Conservation (phyloP, 73 alveolate species). For the Tetrahymena thermophila region DNA sequence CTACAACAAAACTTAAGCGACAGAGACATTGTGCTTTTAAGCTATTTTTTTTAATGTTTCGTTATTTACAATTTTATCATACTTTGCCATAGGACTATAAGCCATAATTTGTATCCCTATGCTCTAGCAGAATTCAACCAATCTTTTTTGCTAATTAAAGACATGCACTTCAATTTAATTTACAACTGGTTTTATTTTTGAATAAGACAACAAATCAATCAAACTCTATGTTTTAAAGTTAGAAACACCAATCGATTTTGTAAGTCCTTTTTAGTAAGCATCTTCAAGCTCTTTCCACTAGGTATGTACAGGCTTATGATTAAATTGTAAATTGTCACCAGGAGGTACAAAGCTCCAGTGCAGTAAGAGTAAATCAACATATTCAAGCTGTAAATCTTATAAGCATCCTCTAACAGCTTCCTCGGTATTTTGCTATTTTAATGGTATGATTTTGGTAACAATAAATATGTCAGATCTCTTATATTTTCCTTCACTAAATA, state of each 20-base stretch:
- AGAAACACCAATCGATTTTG: slow-evolving; percentile 67
- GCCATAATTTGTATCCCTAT: slow-evolving; percentile 45
- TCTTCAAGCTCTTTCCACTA: slow-evolving; percentile 70
- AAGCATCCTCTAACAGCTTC: slow-evolving; percentile 52
- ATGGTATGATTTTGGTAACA: slow-evolving; percentile 66
- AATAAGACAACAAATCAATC: slow-evolving; percentile 50
- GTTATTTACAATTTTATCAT: slow-evolving; percentile 18
- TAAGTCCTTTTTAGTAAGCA: slow-evolving; percentile 44
- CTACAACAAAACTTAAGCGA: slow-evolving; percentile 55
- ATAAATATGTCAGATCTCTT: slow-evolving; percentile 74
- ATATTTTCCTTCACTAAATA: slow-evolving; percentile 30
- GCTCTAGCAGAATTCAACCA: slow-evolving; percentile 35
- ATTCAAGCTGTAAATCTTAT: slow-evolving; percentile 47
- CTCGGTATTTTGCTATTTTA: slow-evolving; percentile 44
- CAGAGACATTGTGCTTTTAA: slow-evolving; percentile 52
- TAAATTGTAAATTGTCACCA: slow-evolving; percentile 12
- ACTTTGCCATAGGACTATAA: slow-evolving; percentile 60
- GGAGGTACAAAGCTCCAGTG: slow-evolving; percentile 58
- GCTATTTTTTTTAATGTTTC: slow-evolving; percentile 42
- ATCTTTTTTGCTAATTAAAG: slow-evolving; percentile 33
- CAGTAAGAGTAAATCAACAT: slow-evolving; percentile 48
- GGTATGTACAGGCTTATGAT: slow-evolving; percentile 36
- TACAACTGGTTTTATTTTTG: slow-evolving; percentile 58
- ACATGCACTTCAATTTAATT: slow-evolving; percentile 79
- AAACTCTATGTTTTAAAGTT: slow-evolving; percentile 54